A percentile compares a stretch with the other conserved stretches of the same genome.
Evolutionary conservation across 2,329 filamentous ascomycete genomes (phyloP).

Genomic region (Colletotrichum acutatum): DNA sequence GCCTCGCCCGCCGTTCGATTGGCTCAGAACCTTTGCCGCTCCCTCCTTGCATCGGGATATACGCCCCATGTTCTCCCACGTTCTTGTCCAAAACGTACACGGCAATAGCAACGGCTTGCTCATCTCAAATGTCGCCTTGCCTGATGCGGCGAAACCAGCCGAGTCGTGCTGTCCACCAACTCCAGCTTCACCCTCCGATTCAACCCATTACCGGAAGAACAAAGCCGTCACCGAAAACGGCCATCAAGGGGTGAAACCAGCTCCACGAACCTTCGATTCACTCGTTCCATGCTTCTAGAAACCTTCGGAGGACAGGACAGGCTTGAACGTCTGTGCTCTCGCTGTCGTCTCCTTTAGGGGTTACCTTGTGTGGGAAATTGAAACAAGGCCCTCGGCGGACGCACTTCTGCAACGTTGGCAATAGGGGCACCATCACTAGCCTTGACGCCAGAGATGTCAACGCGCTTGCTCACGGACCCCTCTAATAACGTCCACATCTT

Average conservation of each 20-base stretch:
- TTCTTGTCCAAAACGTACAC: conserved; percentile 6
- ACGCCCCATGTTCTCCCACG: conserved; percentile 3
- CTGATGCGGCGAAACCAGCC: conserved; percentile 27
- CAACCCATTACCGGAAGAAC: conserved; percentile 12
- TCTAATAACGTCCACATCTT: conserved; percentile 1
- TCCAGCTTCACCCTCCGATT: conserved; percentile 2
- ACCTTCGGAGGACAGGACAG: conserved; percentile 14
- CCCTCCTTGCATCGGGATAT: not conserved
- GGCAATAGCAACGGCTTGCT: not conserved
- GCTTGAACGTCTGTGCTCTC: conserved; percentile 32
- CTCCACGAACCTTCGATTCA: conserved; percentile 30
- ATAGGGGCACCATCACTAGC: conserved; percentile 16
- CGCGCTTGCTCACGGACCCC: conserved; percentile 18
- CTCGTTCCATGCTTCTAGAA: conserved; percentile 34
- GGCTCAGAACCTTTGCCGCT: not conserved
- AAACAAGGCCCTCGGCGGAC: conserved; percentile 30
- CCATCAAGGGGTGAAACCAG: conserved; percentile 29
- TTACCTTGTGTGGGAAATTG: conserved; percentile 30
- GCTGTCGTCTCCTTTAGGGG: conserved; percentile 32
- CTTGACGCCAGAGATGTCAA: conserved; percentile 14
- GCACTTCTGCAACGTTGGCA: conserved; percentile 30
- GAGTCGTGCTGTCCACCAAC: conserved; percentile 26
- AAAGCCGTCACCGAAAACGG: not conserved
- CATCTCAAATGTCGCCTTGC: not conserved
- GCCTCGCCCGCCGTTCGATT: not conserved